Evolutionary conservation across 2,329 filamentous ascomycete genomes (phyloP).

Genomic region (Botrytis fragariae): DNA sequence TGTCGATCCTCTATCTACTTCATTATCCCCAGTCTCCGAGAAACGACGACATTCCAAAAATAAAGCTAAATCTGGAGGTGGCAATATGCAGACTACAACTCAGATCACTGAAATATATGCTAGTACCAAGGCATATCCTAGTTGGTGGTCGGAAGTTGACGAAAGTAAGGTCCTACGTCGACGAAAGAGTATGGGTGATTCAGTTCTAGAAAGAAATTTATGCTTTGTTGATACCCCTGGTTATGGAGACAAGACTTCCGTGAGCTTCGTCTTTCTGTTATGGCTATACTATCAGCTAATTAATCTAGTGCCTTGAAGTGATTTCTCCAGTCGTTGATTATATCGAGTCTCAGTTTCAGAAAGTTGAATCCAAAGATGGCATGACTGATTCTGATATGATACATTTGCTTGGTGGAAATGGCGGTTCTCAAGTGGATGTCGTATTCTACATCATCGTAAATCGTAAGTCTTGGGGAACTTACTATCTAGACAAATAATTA

Average conservation of each 20-base stretch:
- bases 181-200: constrained; percentile 70
- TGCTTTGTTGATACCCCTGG: constrained; percentile 88
- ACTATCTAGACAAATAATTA: constrained; percentile 26
- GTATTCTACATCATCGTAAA: constrained; percentile 78
- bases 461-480: constrained; percentile 48
- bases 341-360: constrained; percentile 66
- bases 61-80: constrained; percentile 30
- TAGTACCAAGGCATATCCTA: constrained; percentile 79
- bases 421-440: constrained; percentile 79
- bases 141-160: constrained; percentile 84
- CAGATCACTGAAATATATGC: constrained; percentile 68
- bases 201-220: constrained; percentile 83
- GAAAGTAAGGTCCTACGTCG: constrained; percentile 58
- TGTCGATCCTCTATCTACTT: constrained; percentile 59
- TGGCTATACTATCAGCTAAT: constrained; percentile 35
- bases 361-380: constrained; percentile 58
- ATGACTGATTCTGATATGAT: constrained; percentile 72
- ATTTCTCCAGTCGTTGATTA: constrained; percentile 66
- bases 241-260: constrained; percentile 53
- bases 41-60: constrained; percentile 31
- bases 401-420: constrained; percentile 74
- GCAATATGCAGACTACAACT: constrained; percentile 38
- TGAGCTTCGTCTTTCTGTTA: constrained; percentile 39
- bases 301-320: constrained; percentile 49
- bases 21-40: constrained; percentile 35